A percentile compares a stretch with the other conserved stretches of the same genome.
These are phyloP conservation scores for Parathielavia hyrcaniae DNA, from an alignment of 495 filamentous ascomycete species.

Conservation along the genomic window DNA sequence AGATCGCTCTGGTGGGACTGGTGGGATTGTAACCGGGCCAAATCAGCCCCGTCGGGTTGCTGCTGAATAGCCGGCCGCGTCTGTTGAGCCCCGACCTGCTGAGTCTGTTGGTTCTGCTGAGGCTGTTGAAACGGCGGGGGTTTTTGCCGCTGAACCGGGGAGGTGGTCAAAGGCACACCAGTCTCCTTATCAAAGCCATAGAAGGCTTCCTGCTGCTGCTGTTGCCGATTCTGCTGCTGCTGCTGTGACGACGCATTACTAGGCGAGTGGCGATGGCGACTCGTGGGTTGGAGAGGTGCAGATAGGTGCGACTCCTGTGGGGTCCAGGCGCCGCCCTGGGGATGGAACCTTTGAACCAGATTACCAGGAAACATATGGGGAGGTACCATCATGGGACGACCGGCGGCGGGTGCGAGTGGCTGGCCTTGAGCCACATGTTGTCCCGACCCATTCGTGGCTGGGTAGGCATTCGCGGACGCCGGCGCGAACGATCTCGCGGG, in stretches of 20 bases:
- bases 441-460: conserved; percentile 13
- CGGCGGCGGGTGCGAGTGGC: conserved; percentile 13
- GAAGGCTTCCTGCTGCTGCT: conserved; percentile 23
- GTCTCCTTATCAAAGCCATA: conserved; percentile 45
- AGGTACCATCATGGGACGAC: conserved; percentile 17
- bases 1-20: conserved; percentile 32
- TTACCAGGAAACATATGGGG: conserved; percentile 27
- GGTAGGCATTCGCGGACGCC: conserved; percentile 14
- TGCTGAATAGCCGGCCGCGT: conserved; percentile 6
- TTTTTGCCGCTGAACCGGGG: conserved; percentile 18
- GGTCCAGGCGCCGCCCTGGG: conserved; percentile 37
- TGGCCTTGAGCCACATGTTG: conserved; percentile 15
- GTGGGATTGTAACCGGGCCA: conserved; percentile 35
- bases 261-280: conserved; percentile 32
- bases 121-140: conserved; percentile 17
- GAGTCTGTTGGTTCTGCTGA: conserved; percentile 17
- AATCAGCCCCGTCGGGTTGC: conserved; percentile 11
- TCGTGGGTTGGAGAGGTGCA: conserved; percentile 39
- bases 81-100: conserved; percentile 13
- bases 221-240: conserved; percentile 10
- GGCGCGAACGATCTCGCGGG: conserved; percentile 15
- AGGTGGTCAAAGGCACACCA: conserved; percentile 20
- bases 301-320: conserved; percentile 42
- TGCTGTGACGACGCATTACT: conserved; percentile 33
- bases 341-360: conserved; percentile 26